A percentile compares a stretch with the other conserved stretches of the same genome.
These are phyloP conservation scores for Pseudozyma sp. DNA, from an alignment of 1,284 basidiomycete species.

Conservation along the genomic window DNA sequence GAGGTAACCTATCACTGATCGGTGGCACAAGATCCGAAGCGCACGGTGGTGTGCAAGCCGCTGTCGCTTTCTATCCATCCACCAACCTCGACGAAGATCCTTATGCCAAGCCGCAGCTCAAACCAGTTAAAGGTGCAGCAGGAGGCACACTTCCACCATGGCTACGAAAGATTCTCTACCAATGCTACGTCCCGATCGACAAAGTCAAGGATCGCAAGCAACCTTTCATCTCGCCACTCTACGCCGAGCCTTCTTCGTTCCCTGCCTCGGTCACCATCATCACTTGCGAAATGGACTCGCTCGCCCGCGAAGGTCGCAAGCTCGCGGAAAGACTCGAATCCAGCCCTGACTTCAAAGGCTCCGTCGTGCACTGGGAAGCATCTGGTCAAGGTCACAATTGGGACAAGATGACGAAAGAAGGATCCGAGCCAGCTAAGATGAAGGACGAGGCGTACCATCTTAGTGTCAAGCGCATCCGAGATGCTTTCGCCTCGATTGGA, in stretches of 20 bases:
- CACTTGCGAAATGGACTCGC: conserved; percentile 44
- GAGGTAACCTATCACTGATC: conserved; percentile 50
- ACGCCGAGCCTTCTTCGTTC: conserved; percentile 31
- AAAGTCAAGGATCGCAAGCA: conserved; percentile 41
- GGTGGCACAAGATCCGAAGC: conserved; percentile 20
- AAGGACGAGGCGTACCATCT: conserved; percentile 46
- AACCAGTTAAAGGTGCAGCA: conserved; percentile 32
- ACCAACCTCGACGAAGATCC: conserved; percentile 54
- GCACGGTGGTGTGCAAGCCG: conserved; percentile 39
- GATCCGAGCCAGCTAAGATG: conserved; percentile 25
- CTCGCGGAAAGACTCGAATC: conserved; percentile 28
- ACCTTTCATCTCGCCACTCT: conserved; percentile 46
- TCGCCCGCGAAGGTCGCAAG: conserved; percentile 38
- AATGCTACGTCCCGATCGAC: conserved; percentile 38
- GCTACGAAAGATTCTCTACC: conserved; percentile 45
- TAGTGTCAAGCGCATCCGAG: conserved; percentile 28
- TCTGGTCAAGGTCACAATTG: conserved; percentile 54
- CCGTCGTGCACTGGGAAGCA: conserved; percentile 42
- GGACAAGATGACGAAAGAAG: conserved; percentile 53
- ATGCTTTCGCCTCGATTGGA: conserved; percentile 29
- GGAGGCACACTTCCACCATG: conserved; percentile 44
- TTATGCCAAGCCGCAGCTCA: conserved; percentile 45
- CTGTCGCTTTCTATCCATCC: conserved; percentile 52
- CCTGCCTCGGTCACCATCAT: conserved; percentile 43
- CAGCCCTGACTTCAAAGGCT: conserved; percentile 20